These are phyloP conservation scores for Hypoxylon cercidicola DNA, from an alignment of 495 filamentous ascomycete genomes.

Conservation along the genomic window DNA sequence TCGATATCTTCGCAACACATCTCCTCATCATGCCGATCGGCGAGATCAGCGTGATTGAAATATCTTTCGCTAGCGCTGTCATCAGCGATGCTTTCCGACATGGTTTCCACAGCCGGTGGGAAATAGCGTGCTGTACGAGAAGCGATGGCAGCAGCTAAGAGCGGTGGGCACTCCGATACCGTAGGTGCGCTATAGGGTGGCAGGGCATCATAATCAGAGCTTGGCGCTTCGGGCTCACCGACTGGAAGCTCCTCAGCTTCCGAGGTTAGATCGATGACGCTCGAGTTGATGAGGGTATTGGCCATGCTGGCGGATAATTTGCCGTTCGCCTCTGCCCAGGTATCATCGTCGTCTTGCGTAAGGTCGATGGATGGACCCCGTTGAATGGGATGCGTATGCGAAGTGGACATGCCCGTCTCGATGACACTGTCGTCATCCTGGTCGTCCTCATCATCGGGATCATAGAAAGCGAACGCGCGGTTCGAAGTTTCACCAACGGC, in stretches of 20 bases:
- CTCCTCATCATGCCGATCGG: no score
- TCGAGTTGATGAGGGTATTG: constrained; percentile 36
- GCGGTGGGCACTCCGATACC: not conserved
- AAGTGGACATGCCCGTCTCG: constrained; percentile 22
- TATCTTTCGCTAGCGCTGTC: no score
- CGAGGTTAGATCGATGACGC: constrained; percentile 48
- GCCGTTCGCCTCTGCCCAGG: constrained; percentile 26
- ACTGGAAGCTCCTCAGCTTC: constrained; percentile 31
- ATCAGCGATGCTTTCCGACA: no score
- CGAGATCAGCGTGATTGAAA: no score
- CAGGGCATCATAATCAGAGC: not conserved
- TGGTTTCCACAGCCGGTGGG: not conserved
- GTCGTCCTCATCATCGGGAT: constrained; percentile 59
- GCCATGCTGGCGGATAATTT: constrained; percentile 10
- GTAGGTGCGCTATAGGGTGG: not conserved
- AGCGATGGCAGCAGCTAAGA: not conserved
- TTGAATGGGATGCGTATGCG: constrained; percentile 23
- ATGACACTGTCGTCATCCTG: constrained; percentile 48
- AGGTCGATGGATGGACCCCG: constrained; percentile 38
- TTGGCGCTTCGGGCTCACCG: not conserved
- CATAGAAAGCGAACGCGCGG: constrained; percentile 52
- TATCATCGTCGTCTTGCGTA: constrained; percentile 39
- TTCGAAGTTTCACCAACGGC: constrained; percentile 1
- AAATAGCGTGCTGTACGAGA: not conserved
- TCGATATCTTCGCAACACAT: constrained; percentile 28